Evolutionary conservation across 139 green algal genomes (phyloP), one percentile per base, ranked within the genome.

Genomic region (Edaphochlamys debaryana): DNA sequence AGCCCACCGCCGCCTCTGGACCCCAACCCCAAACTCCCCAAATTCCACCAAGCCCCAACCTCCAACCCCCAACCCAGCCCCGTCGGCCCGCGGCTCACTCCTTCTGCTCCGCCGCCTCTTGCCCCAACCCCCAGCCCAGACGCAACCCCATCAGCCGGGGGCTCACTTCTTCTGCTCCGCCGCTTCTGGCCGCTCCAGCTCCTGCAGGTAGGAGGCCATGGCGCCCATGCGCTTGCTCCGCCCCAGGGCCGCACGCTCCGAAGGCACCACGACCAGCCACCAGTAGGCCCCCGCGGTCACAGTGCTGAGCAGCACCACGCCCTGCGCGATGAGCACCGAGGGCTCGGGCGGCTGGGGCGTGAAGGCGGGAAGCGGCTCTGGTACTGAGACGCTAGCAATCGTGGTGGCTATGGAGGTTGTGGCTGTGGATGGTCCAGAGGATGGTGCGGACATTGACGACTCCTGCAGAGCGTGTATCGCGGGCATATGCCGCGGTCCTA

Each of bases 271-370:
- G 19, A 67, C 60, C 1, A 54, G 9, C 84, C 86, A 90, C 86
- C 86, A 90, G 69, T 90, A 90, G 7, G 52, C 86, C 32, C 80
- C 86, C 0, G 80, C 76, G 4, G 40, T 75, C 2, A 69, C 19
- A 0, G 80, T 83, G 11, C 83, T n/a, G 13, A 62, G 67, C 4
- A 90, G 60, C 11, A 90, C 86, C 13, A 82, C 4, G 34, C 48
- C 27, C 50, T 87, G 80, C 9, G 67, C 75, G 0, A 6, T 32
- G 34, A 87, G 34, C 23, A 83, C 63, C 29, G 17, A 34, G 6
- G 56, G 11, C 36, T 90, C 80, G 13, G 58, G 74, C 25, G 74
- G 23, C 23, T 82, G 80, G 27, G 86, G 86, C 52, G 79, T 42
- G 60, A 88, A 88, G 32, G 41, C n/a, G n/a, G n/a, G n/a, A n/a